These are phyloP conservation scores for Trichoderma virens DNA, from an alignment of 495 filamentous ascomycete genomes.

Conservation along the genomic window DNA sequence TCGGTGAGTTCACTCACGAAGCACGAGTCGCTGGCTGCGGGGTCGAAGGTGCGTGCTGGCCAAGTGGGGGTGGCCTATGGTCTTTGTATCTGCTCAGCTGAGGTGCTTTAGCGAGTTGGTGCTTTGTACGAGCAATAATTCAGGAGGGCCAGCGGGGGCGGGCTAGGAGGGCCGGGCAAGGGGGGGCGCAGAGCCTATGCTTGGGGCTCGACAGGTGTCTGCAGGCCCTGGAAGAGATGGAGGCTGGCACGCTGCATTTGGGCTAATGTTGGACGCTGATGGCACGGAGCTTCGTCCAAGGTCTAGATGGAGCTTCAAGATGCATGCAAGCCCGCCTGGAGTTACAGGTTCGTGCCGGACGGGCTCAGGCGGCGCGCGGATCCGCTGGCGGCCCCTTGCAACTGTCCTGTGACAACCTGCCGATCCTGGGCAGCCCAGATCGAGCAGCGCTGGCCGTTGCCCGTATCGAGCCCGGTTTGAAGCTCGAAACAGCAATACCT, in stretches of 20 bases:
- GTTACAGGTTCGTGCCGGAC: not conserved
- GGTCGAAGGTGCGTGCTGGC: slow-evolving; percentile 1
- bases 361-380: too few relatives aligned
- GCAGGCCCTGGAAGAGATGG: too few relatives aligned
- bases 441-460: not conserved
- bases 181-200: too few relatives aligned
- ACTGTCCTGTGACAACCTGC: not conserved
- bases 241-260: too few relatives aligned
- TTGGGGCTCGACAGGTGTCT: too few relatives aligned
- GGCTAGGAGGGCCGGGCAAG: not conserved
- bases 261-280: too few relatives aligned
- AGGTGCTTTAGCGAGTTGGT: not conserved
- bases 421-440: not conserved
- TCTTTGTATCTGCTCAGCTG: not conserved
- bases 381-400: not conserved
- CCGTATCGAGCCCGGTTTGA: not conserved
- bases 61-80: not conserved
- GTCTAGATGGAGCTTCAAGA: too few relatives aligned
- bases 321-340: not conserved
- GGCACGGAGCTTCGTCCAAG: too few relatives aligned
- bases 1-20: not conserved
- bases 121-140: not conserved
- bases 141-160: not conserved
- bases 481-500: too few relatives aligned
- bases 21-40: slow-evolving; percentile 2